phyloP scores from a whole-genome alignment of 2,329 filamentous ascomycete species.

The Thelonectria olida region DNA sequence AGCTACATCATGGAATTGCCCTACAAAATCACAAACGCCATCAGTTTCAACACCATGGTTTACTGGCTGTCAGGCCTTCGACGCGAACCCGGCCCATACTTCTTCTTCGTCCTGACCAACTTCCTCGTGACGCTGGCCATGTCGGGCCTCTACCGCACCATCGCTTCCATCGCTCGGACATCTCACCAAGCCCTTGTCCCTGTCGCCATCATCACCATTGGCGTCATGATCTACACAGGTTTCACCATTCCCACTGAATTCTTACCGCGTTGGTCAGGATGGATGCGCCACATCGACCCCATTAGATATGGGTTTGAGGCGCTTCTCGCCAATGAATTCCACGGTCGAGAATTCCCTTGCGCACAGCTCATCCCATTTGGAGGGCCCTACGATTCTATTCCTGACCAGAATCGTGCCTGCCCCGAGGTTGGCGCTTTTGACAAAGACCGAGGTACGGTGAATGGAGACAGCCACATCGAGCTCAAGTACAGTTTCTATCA shows the following conservation, averaged over 20 bases:
- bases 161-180: constrained; percentile 29
- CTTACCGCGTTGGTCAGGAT: constrained; percentile 71
- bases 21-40: constrained; percentile 47
- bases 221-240: constrained; percentile 52
- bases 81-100: constrained; percentile 54
- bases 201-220: constrained; percentile 43
- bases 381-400: background rate
- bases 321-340: constrained; percentile 72
- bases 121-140: constrained; percentile 65
- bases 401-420: background rate
- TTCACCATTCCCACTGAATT: constrained; percentile 51
- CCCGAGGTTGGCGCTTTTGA: background rate
- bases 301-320: constrained; percentile 72
- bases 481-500: background rate
- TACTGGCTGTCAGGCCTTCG: constrained; percentile 57
- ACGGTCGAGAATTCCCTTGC: constrained; percentile 20
- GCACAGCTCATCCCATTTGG: background rate
- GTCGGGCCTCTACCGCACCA: constrained; percentile 67
- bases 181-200: constrained; percentile 47
- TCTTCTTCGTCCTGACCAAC: constrained; percentile 53
- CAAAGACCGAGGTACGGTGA: background rate
- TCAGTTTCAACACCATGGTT: constrained; percentile 53
- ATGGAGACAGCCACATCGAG: constrained; percentile 1
- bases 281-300: constrained; percentile 72
- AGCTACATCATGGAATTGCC: constrained; percentile 46